Conservation (phyloP, 257 asterid species). For the Scutellaria minor region DNA sequence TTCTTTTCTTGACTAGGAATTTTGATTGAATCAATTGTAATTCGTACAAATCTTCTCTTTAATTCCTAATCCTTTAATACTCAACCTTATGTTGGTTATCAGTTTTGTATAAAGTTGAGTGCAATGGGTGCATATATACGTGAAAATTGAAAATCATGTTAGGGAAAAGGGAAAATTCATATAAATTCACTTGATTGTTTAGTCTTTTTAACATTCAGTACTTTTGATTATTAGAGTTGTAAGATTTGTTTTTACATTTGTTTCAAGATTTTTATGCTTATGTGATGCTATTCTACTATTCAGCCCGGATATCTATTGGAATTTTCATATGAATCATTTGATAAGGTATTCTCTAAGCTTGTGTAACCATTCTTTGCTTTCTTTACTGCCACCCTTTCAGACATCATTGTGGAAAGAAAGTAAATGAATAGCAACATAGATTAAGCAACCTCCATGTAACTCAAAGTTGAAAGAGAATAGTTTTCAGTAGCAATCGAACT, state of each 20-base stretch:
- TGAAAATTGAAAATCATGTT: background rate
- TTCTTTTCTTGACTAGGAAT: no score
- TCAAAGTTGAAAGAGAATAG: no score
- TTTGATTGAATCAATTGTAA: no score
- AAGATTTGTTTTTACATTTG: slow-evolving; percentile 26
- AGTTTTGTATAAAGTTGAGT: slow-evolving; percentile 10
- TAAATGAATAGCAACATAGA: no score
- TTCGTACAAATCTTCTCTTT: background rate
- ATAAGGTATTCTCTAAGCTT: slow-evolving; percentile 4
- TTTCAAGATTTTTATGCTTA: background rate
- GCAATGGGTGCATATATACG: background rate
- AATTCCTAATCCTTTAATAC: background rate
- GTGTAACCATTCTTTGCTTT: no score
- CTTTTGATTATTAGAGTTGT: slow-evolving; percentile 13
- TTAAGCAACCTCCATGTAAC: no score
- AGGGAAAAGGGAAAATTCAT: background rate
- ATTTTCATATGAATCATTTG: slow-evolving; percentile 23
- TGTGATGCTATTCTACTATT: slow-evolving; percentile 19
- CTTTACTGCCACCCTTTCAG: no score
- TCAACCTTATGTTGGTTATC: background rate
- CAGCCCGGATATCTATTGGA: slow-evolving; percentile 23
- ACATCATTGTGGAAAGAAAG: no score
- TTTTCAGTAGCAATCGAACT: no score
- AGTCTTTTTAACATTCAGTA: slow-evolving; percentile 18
- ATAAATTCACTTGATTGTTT: background rate